phyloP scores from a whole-genome alignment of 1,284 basidiomycete genomes.

The Puccinia polysora region DNA sequence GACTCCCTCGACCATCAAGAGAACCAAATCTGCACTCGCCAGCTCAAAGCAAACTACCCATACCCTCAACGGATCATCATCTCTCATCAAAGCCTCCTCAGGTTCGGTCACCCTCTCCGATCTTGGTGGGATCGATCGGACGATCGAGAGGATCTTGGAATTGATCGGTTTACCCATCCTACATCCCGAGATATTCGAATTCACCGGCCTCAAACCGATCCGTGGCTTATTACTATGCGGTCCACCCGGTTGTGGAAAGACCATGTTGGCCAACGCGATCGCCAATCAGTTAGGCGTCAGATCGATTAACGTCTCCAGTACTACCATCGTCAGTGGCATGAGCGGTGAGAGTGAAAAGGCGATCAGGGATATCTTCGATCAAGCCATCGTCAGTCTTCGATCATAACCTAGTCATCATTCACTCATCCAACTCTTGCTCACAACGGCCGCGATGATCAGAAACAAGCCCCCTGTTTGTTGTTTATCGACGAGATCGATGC shows the following conservation, averaged over 20 bases:
- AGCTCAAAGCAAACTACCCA: slow-evolving; percentile 4
- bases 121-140: slow-evolving; percentile 78
- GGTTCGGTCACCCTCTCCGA: slow-evolving; percentile 60
- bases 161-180: slow-evolving; percentile 89
- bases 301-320: slow-evolving; percentile 88
- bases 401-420: background rate
- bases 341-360: slow-evolving; percentile 97
- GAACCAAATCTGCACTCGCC: slow-evolving; percentile 6
- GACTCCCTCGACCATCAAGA: background rate
- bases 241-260: slow-evolving; percentile 95
- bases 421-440: background rate
- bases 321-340: slow-evolving; percentile 92
- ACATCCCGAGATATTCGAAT: slow-evolving; percentile 90
- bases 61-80: slow-evolving; percentile 1
- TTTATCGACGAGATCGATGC: slow-evolving; percentile 98
- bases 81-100: slow-evolving; percentile 22
- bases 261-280: slow-evolving; percentile 81
- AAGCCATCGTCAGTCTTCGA: slow-evolving; percentile 67
- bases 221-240: slow-evolving; percentile 91
- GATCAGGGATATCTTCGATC: slow-evolving; percentile 89
- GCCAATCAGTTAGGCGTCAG: slow-evolving; percentile 88
- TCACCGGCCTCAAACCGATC: slow-evolving; percentile 87
- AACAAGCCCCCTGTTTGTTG: slow-evolving; percentile 77
- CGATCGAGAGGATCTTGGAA: slow-evolving; percentile 88
- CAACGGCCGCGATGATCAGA: slow-evolving; percentile 56